Base-by-base conservation (phyloP, 345 rosid genomes). In the Stellera chamaejasme region DNA sequence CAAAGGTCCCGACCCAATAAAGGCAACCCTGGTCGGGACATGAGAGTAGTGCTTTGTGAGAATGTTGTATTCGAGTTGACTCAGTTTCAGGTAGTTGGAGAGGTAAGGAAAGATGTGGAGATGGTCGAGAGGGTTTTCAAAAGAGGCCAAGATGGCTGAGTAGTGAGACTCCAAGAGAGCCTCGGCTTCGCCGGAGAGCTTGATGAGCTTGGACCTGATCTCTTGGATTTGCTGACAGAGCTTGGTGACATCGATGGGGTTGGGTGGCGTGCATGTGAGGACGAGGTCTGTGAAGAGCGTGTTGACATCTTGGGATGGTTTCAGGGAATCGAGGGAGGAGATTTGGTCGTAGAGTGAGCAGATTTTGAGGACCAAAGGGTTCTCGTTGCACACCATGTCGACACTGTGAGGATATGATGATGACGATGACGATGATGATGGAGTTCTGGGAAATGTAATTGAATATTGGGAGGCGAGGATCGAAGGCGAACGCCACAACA, bases 1-100 rank as follows among this genome's bases (percentile, higher is more conserved):
- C 13, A 91, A 88, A 12, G 96, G 95, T 23, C 98, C 96, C 2
- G 98, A 91, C 27, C 98, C 96, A 25, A 91, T 52, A 36, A 91
- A 91, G 54, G 98, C 98, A 10, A 91, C 59, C n/a, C 66, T 75
- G 70, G 10, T 66, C 6, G 87, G 95, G 45, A 59, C 68, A 3
- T 32, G 9, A 32, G 5, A 53, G 53, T 60, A 58, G 69, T 77
- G 81, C 26, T 82, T 73, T 50, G 26, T 52, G 1, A 88, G 86
- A 45, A 88, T 74, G 55, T 64, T 64, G 77, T 69, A 80, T 49
- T 88, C 98, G 0, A 91, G 96, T 44, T 63, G 81, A 82, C 82
- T 70, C 13, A 91, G 93, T 53, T 91, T 85, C 45, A 88, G 78
- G 55, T 91, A 91, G 77, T 91, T 91, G 16, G 78, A 52, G 65